Evolutionary conservation across 257 asterid species (phyloP).

Genomic region (Nemophila menziesii): DNA sequence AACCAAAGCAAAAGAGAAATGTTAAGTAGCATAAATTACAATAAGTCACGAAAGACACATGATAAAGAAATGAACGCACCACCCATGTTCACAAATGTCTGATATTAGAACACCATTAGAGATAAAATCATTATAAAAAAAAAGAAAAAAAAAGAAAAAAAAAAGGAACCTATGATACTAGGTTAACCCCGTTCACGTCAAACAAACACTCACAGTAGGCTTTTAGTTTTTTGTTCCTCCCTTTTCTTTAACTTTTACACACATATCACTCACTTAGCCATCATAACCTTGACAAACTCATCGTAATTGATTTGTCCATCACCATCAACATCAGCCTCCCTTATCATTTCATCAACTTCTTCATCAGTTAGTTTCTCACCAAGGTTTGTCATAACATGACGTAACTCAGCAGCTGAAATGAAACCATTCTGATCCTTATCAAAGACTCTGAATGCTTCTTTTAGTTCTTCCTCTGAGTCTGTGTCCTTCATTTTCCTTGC

Average conservation of each 20-base stretch:
- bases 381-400: constrained; percentile 4
- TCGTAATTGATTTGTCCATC: constrained; percentile 3
- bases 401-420: constrained; percentile 5
- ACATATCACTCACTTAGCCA: constrained; percentile 1
- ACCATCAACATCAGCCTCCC: constrained; percentile 7
- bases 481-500: constrained; percentile 7
- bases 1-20: neutral
- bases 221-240: too few relatives aligned
- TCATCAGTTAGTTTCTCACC: constrained; percentile 6
- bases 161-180: neutral
- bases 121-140: neutral
- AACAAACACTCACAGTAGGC: neutral
- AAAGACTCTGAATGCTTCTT: constrained; percentile 6
- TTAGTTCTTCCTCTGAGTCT: constrained; percentile 3
- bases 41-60: neutral
- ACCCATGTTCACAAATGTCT: neutral
- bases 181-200: neutral
- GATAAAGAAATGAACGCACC: neutral
- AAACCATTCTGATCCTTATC: constrained; percentile 5
- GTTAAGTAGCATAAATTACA: neutral
- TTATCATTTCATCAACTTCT: constrained; percentile 6
- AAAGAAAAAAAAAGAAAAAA: neutral
- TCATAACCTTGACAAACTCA: constrained; percentile 6
- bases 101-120: too few relatives aligned
- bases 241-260: too few relatives aligned